Percentiles rank a stretch among this genome's conserved stretches.
Evolutionary conservation across 1,139 yeast genomes (phyloP).

Genomic region (Candida glucosophila): DNA sequence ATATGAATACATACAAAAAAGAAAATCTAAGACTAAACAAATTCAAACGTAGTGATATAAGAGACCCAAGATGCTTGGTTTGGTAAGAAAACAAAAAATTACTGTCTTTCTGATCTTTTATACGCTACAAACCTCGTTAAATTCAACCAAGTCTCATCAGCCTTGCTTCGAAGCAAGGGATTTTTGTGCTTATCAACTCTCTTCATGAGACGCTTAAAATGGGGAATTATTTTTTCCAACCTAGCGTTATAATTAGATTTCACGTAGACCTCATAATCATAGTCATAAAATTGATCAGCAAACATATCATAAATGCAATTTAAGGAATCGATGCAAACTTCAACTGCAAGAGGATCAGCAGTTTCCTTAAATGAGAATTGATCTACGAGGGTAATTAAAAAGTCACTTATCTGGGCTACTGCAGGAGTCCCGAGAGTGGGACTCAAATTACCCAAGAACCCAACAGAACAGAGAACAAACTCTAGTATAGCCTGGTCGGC

Average conservation of each 20-base stretch:
- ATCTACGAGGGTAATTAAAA: constrained; percentile 27
- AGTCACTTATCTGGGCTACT: constrained; percentile 40
- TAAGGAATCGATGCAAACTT: constrained; percentile 49
- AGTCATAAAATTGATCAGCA: constrained; percentile 62
- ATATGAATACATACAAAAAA: too few relatives aligned
- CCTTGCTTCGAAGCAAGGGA: constrained; percentile 48
- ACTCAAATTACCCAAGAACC: constrained; percentile 52
- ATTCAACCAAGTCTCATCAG: constrained; percentile 61
- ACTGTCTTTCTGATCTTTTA: constrained; percentile 40
- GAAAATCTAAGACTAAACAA: too few relatives aligned
- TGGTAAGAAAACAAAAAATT: too few relatives aligned
- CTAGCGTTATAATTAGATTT: constrained; percentile 37
- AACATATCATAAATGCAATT: constrained; percentile 70
- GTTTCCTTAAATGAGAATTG: constrained; percentile 9
- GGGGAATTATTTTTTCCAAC: constrained; percentile 38
- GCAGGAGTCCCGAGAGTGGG: constrained; percentile 36
- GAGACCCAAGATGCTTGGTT: too few relatives aligned
- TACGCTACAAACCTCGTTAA: constrained; percentile 71
- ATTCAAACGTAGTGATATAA: too few relatives aligned
- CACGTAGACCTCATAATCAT: constrained; percentile 65
- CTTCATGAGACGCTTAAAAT: constrained; percentile 45
- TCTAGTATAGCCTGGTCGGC: too few relatives aligned
- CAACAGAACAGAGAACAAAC: constrained; percentile 27
- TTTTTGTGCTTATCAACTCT: constrained; percentile 62
- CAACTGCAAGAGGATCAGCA: constrained; percentile 16